A percentile compares a stretch with the other conserved stretches of the same genome.
phyloP scores from a whole-genome alignment of 2,329 filamentous ascomycete species.

The Colletotrichum spaethianum region DNA sequence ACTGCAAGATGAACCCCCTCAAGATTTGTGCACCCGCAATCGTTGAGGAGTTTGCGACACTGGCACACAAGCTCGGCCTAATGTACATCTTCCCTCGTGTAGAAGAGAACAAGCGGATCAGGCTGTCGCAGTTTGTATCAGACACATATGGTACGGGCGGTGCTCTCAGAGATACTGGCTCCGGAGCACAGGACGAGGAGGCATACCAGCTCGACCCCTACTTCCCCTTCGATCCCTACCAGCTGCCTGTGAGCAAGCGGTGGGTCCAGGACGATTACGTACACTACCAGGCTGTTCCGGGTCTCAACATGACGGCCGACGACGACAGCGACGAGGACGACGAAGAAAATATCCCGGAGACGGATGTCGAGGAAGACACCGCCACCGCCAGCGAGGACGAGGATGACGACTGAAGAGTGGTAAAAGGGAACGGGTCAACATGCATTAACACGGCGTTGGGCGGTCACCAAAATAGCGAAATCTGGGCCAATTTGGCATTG shows the following conservation, averaged over 20 bases:
- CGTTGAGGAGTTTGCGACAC: slow-evolving; percentile 90
- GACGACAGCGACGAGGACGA: slow-evolving; percentile 68
- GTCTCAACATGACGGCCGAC: slow-evolving; percentile 72
- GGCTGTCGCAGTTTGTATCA: slow-evolving; percentile 79
- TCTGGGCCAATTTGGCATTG: slow-evolving; percentile 36
- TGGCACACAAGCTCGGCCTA: slow-evolving; percentile 87
- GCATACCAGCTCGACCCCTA: slow-evolving; percentile 92
- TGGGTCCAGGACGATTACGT: slow-evolving; percentile 92
- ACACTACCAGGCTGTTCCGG: slow-evolving; percentile 82
- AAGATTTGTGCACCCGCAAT: slow-evolving; percentile 95
- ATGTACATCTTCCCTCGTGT: slow-evolving; percentile 91
- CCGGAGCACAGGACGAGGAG: slow-evolving; percentile 76
- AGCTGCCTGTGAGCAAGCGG: slow-evolving; percentile 85
- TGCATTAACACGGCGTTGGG: slow-evolving; percentile 45
- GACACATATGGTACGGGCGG: slow-evolving; percentile 70
- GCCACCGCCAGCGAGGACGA: slow-evolving; percentile 65
- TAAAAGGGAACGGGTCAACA: slow-evolving; percentile 27
- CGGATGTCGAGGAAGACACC: slow-evolving; percentile 64
- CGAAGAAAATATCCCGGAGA: slow-evolving; percentile 60
- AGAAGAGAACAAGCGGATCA: slow-evolving; percentile 92
- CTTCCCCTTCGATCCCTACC: slow-evolving; percentile 98
- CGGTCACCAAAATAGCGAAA: slow-evolving; percentile 38
- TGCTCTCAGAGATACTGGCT: slow-evolving; percentile 67
- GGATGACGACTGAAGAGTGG: slow-evolving; percentile 53
- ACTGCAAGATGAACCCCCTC: slow-evolving; percentile 91